These are phyloP conservation scores for Diatrype stigma DNA, from an alignment of 2,329 filamentous ascomycete species.

Conservation along the genomic window DNA sequence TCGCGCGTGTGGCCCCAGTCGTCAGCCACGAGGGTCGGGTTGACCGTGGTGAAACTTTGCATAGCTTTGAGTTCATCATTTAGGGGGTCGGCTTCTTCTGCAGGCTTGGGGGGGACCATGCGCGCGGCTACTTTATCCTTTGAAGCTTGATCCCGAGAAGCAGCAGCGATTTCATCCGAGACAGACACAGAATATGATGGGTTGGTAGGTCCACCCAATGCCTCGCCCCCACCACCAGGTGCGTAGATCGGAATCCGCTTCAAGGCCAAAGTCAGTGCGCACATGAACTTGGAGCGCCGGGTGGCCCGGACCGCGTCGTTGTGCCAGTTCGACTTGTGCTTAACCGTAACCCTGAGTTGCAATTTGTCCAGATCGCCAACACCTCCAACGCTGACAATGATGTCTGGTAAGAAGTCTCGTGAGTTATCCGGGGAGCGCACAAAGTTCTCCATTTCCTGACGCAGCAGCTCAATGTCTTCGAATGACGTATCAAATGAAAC, in stretches of 20 bases:
- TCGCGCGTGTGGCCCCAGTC: slow-evolving; percentile 35
- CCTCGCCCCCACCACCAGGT: slow-evolving; percentile 67
- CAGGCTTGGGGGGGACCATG: slow-evolving; percentile 50
- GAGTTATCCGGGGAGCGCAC: slow-evolving; percentile 79
- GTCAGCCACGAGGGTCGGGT: slow-evolving; percentile 30
- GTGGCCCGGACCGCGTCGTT: slow-evolving; percentile 78
- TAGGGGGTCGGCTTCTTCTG: slow-evolving; percentile 17
- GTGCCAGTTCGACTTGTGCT: slow-evolving; percentile 90
- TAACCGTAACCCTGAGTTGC: slow-evolving; percentile 74
- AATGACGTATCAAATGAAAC: slow-evolving; percentile 84
- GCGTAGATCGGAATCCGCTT: slow-evolving; percentile 82
- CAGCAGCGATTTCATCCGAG: slow-evolving; percentile 60
- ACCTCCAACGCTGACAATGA: slow-evolving; percentile 72
- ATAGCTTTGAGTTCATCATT: slow-evolving; percentile 41
- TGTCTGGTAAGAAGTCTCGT: slow-evolving; percentile 84
- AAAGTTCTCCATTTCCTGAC: slow-evolving; percentile 79
- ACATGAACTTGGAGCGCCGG: slow-evolving; percentile 94
- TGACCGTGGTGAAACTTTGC: slow-evolving; percentile 39
- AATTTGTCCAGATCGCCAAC: slow-evolving; percentile 87
- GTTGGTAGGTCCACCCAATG: slow-evolving; percentile 64
- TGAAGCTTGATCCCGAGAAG: slow-evolving; percentile 56
- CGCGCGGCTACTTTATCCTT: slow-evolving; percentile 61
- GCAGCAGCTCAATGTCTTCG: slow-evolving; percentile 82
- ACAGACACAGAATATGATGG: slow-evolving; percentile 79
- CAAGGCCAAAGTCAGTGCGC: slow-evolving; percentile 78